Evolutionary conservation across 2,329 filamentous ascomycete species (phyloP).

Genomic region (Aspergillus arachidicola): DNA sequence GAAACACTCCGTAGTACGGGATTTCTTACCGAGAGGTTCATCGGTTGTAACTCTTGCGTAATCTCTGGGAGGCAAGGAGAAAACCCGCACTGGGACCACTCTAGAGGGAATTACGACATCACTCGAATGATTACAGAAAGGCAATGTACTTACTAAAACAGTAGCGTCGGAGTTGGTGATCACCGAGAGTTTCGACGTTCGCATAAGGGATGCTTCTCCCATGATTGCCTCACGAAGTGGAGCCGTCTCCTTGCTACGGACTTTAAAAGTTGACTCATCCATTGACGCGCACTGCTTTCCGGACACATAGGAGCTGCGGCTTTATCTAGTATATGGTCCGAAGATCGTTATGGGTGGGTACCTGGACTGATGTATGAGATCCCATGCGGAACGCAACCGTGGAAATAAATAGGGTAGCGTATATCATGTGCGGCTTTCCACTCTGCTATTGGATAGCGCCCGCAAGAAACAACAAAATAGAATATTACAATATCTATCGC

Average conservation of each 20-base stretch:
- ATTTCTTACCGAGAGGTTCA: background rate
- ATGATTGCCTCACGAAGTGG: background rate
- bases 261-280: background rate
- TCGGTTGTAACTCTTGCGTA: background rate
- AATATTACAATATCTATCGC: background rate
- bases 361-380: background rate
- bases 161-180: background rate
- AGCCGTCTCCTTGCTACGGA: background rate
- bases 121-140: background rate
- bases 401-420: background rate
- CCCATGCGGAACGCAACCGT: background rate
- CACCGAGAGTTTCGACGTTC: background rate
- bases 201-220: background rate
- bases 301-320: background rate
- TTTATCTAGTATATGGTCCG: background rate
- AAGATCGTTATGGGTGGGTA: background rate
- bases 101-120: background rate
- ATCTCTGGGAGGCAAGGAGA: background rate
- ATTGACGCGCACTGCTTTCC: background rate
- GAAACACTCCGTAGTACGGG: background rate
- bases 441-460: background rate
- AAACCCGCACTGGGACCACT: no score
- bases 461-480: no score
- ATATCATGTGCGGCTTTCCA: background rate
- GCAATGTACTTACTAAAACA: background rate